These are phyloP conservation scores for Botrytis byssoidea DNA, from an alignment of 2,329 filamentous ascomycete species.

Conservation along the genomic window DNA sequence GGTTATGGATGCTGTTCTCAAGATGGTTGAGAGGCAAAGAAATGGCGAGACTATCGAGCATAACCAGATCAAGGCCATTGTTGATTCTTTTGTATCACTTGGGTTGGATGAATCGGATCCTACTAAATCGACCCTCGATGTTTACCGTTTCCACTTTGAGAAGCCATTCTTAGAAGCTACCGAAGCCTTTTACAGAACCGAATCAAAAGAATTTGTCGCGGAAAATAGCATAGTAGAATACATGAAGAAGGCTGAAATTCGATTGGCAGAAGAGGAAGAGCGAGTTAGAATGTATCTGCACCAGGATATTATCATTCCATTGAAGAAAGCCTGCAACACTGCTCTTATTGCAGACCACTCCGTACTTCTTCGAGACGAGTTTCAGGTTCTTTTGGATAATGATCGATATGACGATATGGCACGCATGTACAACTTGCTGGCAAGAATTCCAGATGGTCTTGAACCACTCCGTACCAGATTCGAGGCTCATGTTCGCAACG, in stretches of 20 bases:
- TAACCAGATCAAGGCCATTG: constrained; percentile 92
- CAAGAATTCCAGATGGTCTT: constrained; percentile 84
- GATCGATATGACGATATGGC: constrained; percentile 94
- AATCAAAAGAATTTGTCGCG: constrained; percentile 90
- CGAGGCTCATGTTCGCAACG: constrained; percentile 88
- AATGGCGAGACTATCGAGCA: constrained; percentile 98
- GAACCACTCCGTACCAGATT: constrained; percentile 86
- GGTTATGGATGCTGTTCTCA: constrained; percentile 93
- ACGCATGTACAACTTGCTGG: constrained; percentile 91
- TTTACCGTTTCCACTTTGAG: constrained; percentile 92
- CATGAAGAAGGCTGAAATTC: constrained; percentile 97
- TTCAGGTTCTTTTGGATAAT: constrained; percentile 89
- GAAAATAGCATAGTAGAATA: constrained; percentile 98
- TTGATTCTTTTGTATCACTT: constrained; percentile 93
- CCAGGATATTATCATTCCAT: constrained; percentile 76
- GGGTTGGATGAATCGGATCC: constrained; percentile 91
- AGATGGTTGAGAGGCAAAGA: constrained; percentile 93
- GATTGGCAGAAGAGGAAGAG: constrained; percentile 89
- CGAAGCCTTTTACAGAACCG: constrained; percentile 79
- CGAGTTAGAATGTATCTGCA: constrained; percentile 91
- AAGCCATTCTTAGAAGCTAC: constrained; percentile 86
- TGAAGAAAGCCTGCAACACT: constrained; percentile 86
- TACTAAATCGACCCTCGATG: constrained; percentile 90
- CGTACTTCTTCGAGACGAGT: constrained; percentile 84
- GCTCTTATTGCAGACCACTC: constrained; percentile 90